These are phyloP conservation scores for Naganishia friedmannii DNA, from an alignment of 768 basidiomycete species.

Conservation along the genomic window DNA sequence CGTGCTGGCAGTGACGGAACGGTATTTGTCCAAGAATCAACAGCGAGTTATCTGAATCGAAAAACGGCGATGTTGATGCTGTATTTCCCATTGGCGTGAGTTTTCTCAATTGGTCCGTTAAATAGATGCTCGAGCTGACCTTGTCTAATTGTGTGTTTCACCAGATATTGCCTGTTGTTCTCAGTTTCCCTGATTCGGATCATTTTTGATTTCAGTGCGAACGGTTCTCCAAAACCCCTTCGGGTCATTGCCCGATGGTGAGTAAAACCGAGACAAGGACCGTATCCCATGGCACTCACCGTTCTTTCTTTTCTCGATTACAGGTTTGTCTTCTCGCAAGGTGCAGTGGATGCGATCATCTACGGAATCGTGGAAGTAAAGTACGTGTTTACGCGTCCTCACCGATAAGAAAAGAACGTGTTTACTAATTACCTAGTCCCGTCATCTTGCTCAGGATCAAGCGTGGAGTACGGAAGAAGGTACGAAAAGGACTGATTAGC, in stretches of 20 bases:
- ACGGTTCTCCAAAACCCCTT: conserved; percentile 37
- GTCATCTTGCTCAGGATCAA: conserved; percentile 39
- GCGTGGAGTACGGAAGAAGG: conserved; percentile 44
- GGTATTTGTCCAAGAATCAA: conserved; percentile 49
- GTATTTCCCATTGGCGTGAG: conserved; percentile 51
- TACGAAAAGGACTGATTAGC: conserved; percentile 43
- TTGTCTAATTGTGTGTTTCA: neutral
- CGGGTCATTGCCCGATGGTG: conserved; percentile 51
- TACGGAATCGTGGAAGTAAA: conserved; percentile 53
- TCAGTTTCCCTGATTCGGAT: conserved; percentile 51
- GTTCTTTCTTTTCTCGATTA: too few species aligned
- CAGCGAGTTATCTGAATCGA: conserved; percentile 50
- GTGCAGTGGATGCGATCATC: conserved; percentile 51
- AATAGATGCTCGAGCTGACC: neutral
- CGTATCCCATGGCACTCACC: neutral
- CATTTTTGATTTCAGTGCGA: conserved; percentile 46
- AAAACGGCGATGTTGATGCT: conserved; percentile 52
- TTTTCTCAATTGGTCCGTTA: neutral
- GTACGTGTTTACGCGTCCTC: conserved; percentile 33
- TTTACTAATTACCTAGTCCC: neutral
- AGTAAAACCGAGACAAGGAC: neutral
- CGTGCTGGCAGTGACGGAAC: conserved; percentile 34
- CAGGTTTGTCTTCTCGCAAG: conserved; percentile 49
- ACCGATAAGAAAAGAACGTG: neutral
- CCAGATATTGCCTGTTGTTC: conserved; percentile 49